Base-by-base conservation (phyloP, 1,284 basidiomycete genomes). In the Schizopora paradoxa region DNA sequence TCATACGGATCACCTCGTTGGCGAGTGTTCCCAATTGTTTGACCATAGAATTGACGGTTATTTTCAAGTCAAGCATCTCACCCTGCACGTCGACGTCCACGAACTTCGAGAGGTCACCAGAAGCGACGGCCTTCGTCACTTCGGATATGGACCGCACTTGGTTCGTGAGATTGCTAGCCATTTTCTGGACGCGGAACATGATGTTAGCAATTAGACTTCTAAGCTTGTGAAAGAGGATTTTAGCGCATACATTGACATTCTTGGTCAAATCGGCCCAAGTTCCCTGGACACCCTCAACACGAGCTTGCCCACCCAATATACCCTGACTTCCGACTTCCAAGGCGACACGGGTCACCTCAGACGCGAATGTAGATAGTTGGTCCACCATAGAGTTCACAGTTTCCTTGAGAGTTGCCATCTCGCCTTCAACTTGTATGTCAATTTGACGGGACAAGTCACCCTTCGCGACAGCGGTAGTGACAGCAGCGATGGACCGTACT, bases 71-170 rank as follows among this genome's bases (percentile, higher is more conserved):
- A 6, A 96, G 73, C 76, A 99, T 97, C 70, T 98, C 95, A 50
- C 95, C 94, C 62, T 94, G 90, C 19, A 95, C 94, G 59, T 97
- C 93, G 53, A 97, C 93, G 53, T 91, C 85, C 64, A 98, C 91
- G 34, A 85, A 84, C 65, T 92, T 88, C 54, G 75, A 80, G 41
- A 98, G 70, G 60, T 98, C 91, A 45, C 96, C 96, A 51, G 86
- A 74, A 1, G 96, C 95, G 54, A 99, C 95, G 34, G 91, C 91
- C 63, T 95, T 98, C 23, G 96, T 99, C 37, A 99, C 95, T 59
- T 91, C 83, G 1, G 95, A 95, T 52, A 99, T 98, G 48, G 91
- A 93, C 56, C 94, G 86, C 54, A 98, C 95, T 77, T 99, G 95
- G 58, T 94, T 87, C 1, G 95, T 98, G 56, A 98, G 71, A 63